A percentile compares a stretch with the other conserved stretches of the same genome.
Conservation (phyloP, 2,329 filamentous ascomycete species). For the Xylariaceae sp. region DNA sequence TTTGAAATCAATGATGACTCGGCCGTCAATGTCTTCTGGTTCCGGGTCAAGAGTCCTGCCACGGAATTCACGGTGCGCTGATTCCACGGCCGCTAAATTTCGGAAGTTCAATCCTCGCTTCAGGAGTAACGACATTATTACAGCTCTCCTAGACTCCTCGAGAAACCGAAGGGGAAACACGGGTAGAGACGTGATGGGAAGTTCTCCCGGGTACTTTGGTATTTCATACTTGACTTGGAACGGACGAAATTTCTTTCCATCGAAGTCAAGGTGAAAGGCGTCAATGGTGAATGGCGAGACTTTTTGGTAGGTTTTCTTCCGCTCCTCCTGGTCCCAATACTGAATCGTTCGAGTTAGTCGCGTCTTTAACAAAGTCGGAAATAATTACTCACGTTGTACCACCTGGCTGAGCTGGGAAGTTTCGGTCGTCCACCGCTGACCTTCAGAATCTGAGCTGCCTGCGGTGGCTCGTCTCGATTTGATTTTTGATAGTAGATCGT, state of each 20-base stretch:
- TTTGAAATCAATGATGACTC: too few relatives aligned
- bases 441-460: slow-evolving; percentile 20
- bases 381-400: slow-evolving; percentile 6
- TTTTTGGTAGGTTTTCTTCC: not conserved
- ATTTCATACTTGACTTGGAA: too few relatives aligned
- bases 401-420: slow-evolving; percentile 10
- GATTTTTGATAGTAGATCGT: slow-evolving; percentile 20
- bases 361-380: not conserved
- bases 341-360: not conserved
- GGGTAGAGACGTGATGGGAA: too few relatives aligned
- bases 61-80: slow-evolving; percentile 23
- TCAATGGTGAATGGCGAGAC: slow-evolving; percentile 25
- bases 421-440: slow-evolving; percentile 20
- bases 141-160: not conserved
- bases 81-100: too few relatives aligned
- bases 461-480: slow-evolving; percentile 16
- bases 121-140: slow-evolving; percentile 9
- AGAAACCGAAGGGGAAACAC: too few relatives aligned
- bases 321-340: not conserved
- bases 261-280: slow-evolving; percentile 23
- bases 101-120: too few relatives aligned
- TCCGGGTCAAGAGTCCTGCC: too few relatives aligned
- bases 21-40: too few relatives aligned
- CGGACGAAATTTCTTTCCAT: too few relatives aligned
- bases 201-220: too few relatives aligned